Evolutionary conservation across 768 basidiomycete genomes (phyloP), one percentile per base, ranked within the genome.

Genomic region (Hebeloma cylindrosporum): DNA sequence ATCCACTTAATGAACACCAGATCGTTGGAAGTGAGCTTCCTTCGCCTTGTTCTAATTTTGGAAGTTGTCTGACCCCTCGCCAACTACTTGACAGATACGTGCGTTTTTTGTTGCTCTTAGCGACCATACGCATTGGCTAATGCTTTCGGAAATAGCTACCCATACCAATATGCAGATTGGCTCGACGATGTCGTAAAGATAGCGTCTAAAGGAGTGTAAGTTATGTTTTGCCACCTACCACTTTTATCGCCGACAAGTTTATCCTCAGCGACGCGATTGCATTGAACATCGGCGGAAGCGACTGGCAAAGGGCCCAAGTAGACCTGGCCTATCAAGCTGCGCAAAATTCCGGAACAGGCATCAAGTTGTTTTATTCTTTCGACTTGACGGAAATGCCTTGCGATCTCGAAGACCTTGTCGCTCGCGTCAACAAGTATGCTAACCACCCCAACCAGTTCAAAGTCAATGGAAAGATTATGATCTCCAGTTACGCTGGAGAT

Each of bases 401-500:
- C 60, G 55, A 65, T 52, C 62, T 75, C 18, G 62, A 58, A 38
- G 62, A 69, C 33, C 53, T 73, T 21, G 68, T 82, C 17, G 60
- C 63, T 20, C 64, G 66, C 29, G 71, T 79, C 42, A 71, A 72
- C 6, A 65, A 61, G 10, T 83, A 78, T 50, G 63, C 71, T 2
- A 53, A 56, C 3, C 74, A 83, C 52, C 72, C 77, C 0, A 74
- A 67, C 43, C 83, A 86, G 54, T 75, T 82, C 58, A 71, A 62
- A 20, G 70, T 78, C 43, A 63, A 78, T 36, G 75, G 74, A 8
- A 77, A 75, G 55, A 65, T 71, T 3, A 71, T 85, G 53, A 72
- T 84, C 3, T 82, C 80, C 7, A 83, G 82, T 16, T 87, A 78
- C 56, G 66, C 70, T 39, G 85, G 79, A 29, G 78, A 77, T 52